Conservation (phyloP, 176 grass and related monocot genomes). For the Zizania latifolia region DNA sequence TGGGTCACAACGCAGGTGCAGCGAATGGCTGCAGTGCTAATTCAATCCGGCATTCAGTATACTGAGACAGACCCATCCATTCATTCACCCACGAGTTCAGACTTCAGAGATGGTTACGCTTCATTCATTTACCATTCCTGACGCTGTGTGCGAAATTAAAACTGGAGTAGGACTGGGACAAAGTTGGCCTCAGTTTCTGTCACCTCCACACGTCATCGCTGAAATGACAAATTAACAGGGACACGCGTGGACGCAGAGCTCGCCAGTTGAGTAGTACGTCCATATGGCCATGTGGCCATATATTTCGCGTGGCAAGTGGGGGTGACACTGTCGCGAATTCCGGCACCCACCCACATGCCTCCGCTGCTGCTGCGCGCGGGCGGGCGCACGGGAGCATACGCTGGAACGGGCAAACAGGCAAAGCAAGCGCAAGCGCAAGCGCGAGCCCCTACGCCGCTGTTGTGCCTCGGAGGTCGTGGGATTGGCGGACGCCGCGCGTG, state of each 20-base stretch:
- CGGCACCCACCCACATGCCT: not conserved
- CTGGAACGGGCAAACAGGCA: not conserved
- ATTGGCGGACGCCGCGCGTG: not conserved
- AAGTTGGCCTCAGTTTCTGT: not conserved
- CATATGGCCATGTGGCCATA: not conserved
- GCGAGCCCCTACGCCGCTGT: slow-evolving; percentile 9
- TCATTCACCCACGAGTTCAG: not conserved
- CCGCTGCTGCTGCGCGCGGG: not conserved
- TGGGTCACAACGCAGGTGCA: not conserved
- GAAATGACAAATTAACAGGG: not conserved
- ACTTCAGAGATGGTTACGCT: not conserved
- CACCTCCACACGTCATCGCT: not conserved
- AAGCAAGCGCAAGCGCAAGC: not conserved
- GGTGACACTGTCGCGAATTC: slow-evolving; percentile 21
- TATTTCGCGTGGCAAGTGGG: slow-evolving; percentile 29
- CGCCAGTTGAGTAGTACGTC: not conserved
- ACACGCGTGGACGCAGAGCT: not conserved
- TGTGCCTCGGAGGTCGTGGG: not conserved
- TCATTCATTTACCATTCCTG: not conserved
- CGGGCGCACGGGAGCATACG: not conserved
- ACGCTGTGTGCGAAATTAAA: not conserved
- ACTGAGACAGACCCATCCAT: not conserved
- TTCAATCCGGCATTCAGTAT: not conserved
- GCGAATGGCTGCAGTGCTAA: not conserved
- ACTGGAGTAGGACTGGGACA: not conserved